Percentiles rank a stretch among this genome's conserved stretches.
Evolutionary conservation across 352 stramenopile genomes (phyloP).

Genomic region (Paralagenidium karlingii): DNA sequence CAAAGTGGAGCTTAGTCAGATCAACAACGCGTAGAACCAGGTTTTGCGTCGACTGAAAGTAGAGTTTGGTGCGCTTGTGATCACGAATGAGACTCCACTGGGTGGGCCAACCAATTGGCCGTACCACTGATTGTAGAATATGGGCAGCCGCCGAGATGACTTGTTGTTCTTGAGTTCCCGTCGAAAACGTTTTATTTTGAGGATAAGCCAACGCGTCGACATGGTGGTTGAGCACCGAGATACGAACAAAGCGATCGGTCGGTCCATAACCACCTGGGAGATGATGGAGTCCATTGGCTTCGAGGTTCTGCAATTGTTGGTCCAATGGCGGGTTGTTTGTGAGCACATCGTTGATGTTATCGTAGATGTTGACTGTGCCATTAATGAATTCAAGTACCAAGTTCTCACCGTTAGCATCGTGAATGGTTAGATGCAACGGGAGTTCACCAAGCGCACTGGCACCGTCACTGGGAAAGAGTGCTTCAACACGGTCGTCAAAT

Average conservation of each 20-base stretch:
- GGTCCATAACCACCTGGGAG: constrained; percentile 42
- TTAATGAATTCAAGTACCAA: constrained; percentile 64
- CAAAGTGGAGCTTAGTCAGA: constrained; percentile 43
- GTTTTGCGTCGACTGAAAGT: constrained; percentile 57
- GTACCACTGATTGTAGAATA: constrained; percentile 54
- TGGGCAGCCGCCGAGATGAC: constrained; percentile 39
- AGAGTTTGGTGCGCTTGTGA: constrained; percentile 44
- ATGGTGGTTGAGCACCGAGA: constrained; percentile 49
- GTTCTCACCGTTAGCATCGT: constrained; percentile 42
- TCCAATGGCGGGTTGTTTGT: constrained; percentile 54
- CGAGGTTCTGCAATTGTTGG: constrained; percentile 23
- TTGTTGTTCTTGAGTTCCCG: constrained; percentile 35
- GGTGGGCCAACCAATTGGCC: constrained; percentile 24
- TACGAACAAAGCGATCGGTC: constrained; percentile 37
- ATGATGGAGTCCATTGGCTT: constrained; percentile 13
- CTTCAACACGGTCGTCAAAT: constrained; percentile 19
- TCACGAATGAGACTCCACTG: constrained; percentile 65
- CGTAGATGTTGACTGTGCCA: constrained; percentile 30
- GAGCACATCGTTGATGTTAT: constrained; percentile 51
- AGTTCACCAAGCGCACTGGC: constrained; percentile 14
- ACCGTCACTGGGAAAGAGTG: constrained; percentile 3
- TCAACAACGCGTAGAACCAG: constrained; percentile 45
- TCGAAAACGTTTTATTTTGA: constrained; percentile 31
- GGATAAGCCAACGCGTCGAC: constrained; percentile 16
- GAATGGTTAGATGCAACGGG: constrained; percentile 49